Base-by-base conservation (phyloP, 106 monocot species). In the Dactylorhiza incarnata region DNA sequence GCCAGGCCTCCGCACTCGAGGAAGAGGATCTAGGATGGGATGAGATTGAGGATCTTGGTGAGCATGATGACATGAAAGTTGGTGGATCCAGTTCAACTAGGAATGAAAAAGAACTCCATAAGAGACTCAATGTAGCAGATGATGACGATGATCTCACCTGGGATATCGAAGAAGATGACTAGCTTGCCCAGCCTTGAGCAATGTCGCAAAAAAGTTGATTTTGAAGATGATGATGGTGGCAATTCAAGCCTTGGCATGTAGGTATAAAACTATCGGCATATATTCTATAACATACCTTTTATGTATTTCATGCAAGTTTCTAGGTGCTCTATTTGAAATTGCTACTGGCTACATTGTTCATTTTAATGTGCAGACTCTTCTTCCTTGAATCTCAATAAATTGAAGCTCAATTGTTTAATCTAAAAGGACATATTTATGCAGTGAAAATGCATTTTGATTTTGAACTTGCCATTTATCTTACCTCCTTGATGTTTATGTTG, bases 11-110 rank as follows among this genome's bases (percentile, higher is more conserved):
- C 54, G 71, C 81, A 59, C 82, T 69, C 7, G 90, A 91, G 73
- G 97, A 94, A 49, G 99, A 94, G 61, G 97, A 99, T 71, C 79
- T 94, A 71, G 94, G 81, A 11, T 99, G 95, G 95, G 92, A 95
- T 86, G 94, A 91, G 51, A 94, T 99, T 72, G 99, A 94, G 76
- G 94, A 94, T 88, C 79, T 94, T 22, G 92, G 89, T 3, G 94
- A 92, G 50, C 75, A 82, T 48, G 94, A 92, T 51, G 91, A 94
- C 10, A 95, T 86, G 78, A 94, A 86, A 61, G 59, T 59, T 1
- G 26, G 15, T 17, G 68, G 7, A 68, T 78, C 86, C 0, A 75
- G 62, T 77, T 76, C 55, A 43, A 86, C 73, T 63, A 49, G 86
- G 7, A 72, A 67, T 29, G 82, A 23, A 69, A 80, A 74, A 46